These are phyloP conservation scores for Syzygium aromaticum DNA, from an alignment of 345 rosid genomes.

Conservation along the genomic window DNA sequence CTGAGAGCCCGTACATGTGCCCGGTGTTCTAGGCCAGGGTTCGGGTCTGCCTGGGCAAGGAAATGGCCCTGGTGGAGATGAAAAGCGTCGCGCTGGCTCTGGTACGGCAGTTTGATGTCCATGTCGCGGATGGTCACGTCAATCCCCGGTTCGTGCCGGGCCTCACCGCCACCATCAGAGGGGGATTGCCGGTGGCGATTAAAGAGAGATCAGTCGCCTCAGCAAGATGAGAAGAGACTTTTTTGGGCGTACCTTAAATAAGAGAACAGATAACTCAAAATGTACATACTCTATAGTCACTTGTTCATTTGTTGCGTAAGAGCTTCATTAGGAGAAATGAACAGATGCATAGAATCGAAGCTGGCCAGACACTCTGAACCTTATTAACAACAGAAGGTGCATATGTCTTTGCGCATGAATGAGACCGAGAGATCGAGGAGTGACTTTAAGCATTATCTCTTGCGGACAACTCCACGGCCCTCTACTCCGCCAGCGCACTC, in stretches of 20 bases:
- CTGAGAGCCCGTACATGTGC: slow-evolving; percentile 25
- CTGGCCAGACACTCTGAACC: not conserved
- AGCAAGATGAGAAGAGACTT: not conserved
- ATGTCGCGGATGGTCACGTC: slow-evolving; percentile 10
- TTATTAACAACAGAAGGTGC: not conserved
- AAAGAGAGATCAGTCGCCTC: not conserved
- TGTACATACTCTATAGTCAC: not conserved
- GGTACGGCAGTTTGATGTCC: slow-evolving; percentile 22
- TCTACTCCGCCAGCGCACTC: slow-evolving; percentile 5
- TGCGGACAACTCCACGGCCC: slow-evolving; percentile 17
- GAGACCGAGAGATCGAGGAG: not conserved
- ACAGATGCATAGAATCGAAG: not conserved
- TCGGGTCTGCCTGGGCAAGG: slow-evolving; percentile 61
- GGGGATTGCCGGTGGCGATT: slow-evolving; percentile 45
- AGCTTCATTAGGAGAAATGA: not conserved
- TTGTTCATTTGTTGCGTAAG: not conserved
- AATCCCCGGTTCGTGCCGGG: slow-evolving; percentile 47
- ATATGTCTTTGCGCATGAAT: not conserved
- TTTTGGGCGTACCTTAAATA: not conserved
- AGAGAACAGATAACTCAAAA: not conserved
- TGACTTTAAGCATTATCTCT: slow-evolving; percentile 3
- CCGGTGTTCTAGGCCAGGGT: slow-evolving; percentile 57
- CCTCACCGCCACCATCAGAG: slow-evolving; percentile 60
- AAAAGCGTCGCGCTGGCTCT: slow-evolving; percentile 36
- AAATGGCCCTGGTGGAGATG: slow-evolving; percentile 46